These are phyloP conservation scores for Candida sphagnicola DNA, from an alignment of 805 yeast genomes.

Conservation along the genomic window DNA sequence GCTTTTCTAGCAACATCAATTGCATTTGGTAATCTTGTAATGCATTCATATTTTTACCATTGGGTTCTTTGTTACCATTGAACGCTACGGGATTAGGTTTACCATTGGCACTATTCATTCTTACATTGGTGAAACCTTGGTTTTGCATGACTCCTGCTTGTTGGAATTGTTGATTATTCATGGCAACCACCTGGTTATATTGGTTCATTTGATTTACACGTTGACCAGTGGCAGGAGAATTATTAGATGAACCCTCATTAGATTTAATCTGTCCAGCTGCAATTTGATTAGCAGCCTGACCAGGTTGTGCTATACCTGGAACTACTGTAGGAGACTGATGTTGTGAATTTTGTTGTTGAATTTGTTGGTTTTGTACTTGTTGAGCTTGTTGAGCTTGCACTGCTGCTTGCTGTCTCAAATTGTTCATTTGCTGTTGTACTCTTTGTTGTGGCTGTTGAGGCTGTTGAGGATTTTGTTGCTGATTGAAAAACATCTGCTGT, in stretches of 20 bases:
- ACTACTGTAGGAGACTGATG: conserved; percentile 1
- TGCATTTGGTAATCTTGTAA: conserved; percentile 82
- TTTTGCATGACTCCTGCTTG: conserved; percentile 1
- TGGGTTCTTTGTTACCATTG: conserved; percentile 5
- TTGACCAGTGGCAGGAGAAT: conserved; percentile 14
- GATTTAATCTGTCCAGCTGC: conserved; percentile 4
- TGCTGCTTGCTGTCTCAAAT: conserved; percentile 4
- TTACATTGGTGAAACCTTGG: conserved; percentile 6
- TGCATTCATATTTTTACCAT: conserved; percentile 45
- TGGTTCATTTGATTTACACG: conserved; percentile 13
- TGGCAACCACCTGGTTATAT: conserved; percentile 12
- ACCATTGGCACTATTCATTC: conserved; percentile 14
- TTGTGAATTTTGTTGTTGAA: conserved; percentile 7
- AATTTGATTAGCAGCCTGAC: background rate
- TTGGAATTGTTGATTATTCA: conserved; percentile 1
- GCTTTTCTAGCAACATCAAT: conserved; percentile 67
- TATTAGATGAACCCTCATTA: conserved; percentile 15
- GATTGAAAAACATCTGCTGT: conserved; percentile 28
- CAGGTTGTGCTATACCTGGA: background rate
- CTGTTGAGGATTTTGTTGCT: conserved; percentile 17
- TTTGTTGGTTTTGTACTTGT: conserved; percentile 7
- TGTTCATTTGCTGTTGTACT: conserved; percentile 5
- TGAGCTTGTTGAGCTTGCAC: conserved; percentile 4
- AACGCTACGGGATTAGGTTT: conserved; percentile 7
- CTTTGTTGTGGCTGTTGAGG: conserved; percentile 9